A percentile compares a stretch with the other conserved stretches of the same genome.
These are phyloP conservation scores for Calamus simplicifolius DNA, from an alignment of 176 grass and related monocot genomes.

Conservation along the genomic window DNA sequence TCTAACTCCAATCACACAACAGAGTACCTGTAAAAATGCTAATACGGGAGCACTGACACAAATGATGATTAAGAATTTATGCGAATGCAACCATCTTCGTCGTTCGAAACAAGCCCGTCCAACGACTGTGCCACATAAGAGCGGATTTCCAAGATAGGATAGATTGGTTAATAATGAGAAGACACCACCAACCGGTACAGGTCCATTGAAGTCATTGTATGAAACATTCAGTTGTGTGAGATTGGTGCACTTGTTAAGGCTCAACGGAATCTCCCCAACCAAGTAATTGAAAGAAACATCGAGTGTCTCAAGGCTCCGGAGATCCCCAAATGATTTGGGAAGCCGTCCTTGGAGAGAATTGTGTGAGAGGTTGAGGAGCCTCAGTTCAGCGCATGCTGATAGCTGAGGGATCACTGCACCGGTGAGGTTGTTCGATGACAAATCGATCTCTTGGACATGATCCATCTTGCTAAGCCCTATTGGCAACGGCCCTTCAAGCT, in stretches of 20 bases:
- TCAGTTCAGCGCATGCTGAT: conserved; percentile 26
- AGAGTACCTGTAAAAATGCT: conserved; percentile 40
- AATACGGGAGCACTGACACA: conserved; percentile 22
- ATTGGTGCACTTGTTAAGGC: conserved; percentile 34
- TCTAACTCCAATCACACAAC: conserved; percentile 29
- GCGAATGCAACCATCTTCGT: conserved; percentile 29
- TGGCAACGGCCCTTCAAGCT: conserved; percentile 43
- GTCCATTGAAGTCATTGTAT: conserved; percentile 60
- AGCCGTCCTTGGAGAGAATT: conserved; percentile 49
- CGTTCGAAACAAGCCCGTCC: conserved; percentile 16
- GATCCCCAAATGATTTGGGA: conserved; percentile 19
- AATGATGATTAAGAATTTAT: conserved; percentile 37
- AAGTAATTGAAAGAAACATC: conserved; percentile 65
- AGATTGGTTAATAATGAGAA: conserved; percentile 37
- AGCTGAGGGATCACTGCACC: conserved; percentile 30
- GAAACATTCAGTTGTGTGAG: conserved; percentile 62
- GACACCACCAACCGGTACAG: conserved; percentile 32
- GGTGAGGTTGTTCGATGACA: conserved; percentile 65
- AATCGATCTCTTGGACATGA: conserved; percentile 38
- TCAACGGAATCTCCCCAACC: conserved; percentile 46
- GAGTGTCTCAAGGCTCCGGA: conserved; percentile 36
- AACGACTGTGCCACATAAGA: conserved; percentile 34
- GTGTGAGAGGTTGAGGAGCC: conserved; percentile 53
- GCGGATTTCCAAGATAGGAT: conserved; percentile 61
- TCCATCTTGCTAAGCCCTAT: conserved; percentile 38